Evolutionary conservation across 805 yeast species (phyloP).

Genomic region (Blastobotrys mokoenaii): DNA sequence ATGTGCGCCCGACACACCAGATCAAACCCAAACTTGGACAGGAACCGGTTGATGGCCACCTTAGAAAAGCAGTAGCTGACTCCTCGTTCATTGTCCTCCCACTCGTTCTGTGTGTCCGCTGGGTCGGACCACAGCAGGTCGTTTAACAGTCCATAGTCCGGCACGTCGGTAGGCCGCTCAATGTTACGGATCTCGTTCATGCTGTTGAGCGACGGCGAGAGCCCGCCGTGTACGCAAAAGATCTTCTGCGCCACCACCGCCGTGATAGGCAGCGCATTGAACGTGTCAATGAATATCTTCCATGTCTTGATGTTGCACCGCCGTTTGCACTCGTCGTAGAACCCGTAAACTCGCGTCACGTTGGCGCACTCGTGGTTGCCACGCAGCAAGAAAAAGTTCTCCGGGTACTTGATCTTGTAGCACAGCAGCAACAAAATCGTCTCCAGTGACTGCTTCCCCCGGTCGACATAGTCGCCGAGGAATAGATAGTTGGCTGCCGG

Average conservation of each 20-base stretch:
- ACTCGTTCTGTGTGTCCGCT: slow-evolving; percentile 70
- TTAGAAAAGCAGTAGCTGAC: slow-evolving; percentile 73
- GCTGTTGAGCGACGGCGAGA: slow-evolving; percentile 62
- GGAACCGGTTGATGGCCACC: slow-evolving; percentile 70
- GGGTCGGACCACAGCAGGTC: slow-evolving; percentile 83
- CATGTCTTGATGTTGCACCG: slow-evolving; percentile 87
- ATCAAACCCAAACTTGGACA: slow-evolving; percentile 68
- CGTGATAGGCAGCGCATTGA: slow-evolving; percentile 90
- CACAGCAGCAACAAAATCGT: slow-evolving; percentile 81
- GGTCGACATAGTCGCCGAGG: slow-evolving; percentile 93
- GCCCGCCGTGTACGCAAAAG: slow-evolving; percentile 83
- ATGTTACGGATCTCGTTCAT: slow-evolving; percentile 70
- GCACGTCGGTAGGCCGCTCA: slow-evolving; percentile 79
- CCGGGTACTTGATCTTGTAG: slow-evolving; percentile 94
- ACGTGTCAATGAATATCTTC: slow-evolving; percentile 90
- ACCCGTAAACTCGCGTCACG: slow-evolving; percentile 93
- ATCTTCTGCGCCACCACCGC: slow-evolving; percentile 94
- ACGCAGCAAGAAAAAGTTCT: slow-evolving; percentile 82
- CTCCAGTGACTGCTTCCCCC: slow-evolving; percentile 94
- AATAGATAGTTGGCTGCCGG: slow-evolving; percentile 88
- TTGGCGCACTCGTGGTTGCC: slow-evolving; percentile 98
- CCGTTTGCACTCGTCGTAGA: slow-evolving; percentile 95
- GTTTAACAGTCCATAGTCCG: slow-evolving; percentile 70
- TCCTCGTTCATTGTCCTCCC: slow-evolving; percentile 86
- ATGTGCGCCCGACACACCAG: slow-evolving; percentile 79